phyloP scores from a whole-genome alignment of 2,329 filamentous ascomycete genomes.

The Teratosphaeria epicoccoides region DNA sequence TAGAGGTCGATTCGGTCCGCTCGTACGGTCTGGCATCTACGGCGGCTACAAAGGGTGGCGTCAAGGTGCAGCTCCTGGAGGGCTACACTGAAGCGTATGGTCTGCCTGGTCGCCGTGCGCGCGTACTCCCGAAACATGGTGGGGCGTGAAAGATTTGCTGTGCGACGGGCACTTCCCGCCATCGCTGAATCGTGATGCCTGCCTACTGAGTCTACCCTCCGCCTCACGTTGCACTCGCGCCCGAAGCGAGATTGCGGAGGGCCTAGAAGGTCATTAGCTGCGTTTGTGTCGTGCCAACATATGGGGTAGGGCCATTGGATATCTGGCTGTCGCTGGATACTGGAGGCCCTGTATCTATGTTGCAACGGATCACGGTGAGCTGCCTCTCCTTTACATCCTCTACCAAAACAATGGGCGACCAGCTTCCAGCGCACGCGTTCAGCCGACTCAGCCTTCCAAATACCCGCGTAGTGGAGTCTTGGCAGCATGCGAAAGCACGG shows the following conservation, averaged over 20 bases:
- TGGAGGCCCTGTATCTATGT: too few species aligned
- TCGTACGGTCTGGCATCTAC: neutral
- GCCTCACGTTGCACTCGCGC: neutral
- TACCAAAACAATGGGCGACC: too few species aligned
- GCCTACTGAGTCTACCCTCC: neutral
- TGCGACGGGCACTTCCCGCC: neutral
- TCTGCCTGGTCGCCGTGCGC: neutral
- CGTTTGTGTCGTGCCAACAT: neutral
- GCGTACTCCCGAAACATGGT: neutral
- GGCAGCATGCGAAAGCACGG: too few species aligned
- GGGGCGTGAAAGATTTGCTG: neutral
- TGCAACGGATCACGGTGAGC: too few species aligned
- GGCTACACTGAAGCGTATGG: too few species aligned
- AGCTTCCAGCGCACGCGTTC: too few species aligned
- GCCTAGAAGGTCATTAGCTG: neutral
- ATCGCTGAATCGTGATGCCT: neutral
- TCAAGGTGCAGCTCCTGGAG: neutral
- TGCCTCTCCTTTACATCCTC: too few species aligned
- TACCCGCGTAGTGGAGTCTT: too few species aligned
- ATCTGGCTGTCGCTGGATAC: neutral
- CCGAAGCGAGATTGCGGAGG: neutral
- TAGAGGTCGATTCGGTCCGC: neutral
- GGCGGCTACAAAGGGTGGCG: neutral
- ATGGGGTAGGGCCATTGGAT: neutral
- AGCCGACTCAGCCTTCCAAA: too few species aligned